Conservation (phyloP, 2,329 filamentous ascomycete genomes). For the Teratosphaeriaceae sp. region DNA sequence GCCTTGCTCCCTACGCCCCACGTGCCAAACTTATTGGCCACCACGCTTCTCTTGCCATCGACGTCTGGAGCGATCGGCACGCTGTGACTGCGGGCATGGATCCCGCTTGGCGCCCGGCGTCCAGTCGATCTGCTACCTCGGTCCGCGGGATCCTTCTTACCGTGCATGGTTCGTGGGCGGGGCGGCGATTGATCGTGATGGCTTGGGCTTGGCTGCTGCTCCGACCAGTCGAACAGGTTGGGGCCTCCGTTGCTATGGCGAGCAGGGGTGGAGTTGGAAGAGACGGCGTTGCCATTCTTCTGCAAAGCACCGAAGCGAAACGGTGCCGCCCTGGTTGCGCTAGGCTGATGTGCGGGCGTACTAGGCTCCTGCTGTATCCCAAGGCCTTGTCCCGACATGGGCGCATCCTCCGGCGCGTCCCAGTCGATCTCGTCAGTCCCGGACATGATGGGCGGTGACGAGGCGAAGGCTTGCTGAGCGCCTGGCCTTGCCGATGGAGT, state of each 20-base stretch:
- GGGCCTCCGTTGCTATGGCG: conserved; percentile 35
- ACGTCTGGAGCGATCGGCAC: conserved; percentile 64
- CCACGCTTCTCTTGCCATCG: conserved; percentile 48
- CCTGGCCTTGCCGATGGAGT: conserved; percentile 32
- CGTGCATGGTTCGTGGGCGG: conserved; percentile 68
- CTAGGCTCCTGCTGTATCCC: conserved; percentile 28
- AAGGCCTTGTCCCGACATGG: conserved; percentile 23
- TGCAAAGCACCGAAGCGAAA: conserved; percentile 19
- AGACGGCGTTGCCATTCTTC: conserved; percentile 22
- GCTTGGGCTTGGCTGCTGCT: conserved; percentile 58
- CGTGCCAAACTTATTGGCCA: conserved; percentile 67
- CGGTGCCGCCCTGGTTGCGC: conserved; percentile 7
- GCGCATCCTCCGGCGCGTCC: conserved; percentile 30
- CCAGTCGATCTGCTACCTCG: conserved; percentile 62
- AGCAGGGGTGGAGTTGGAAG: conserved; percentile 31
- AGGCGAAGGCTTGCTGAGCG: conserved; percentile 29
- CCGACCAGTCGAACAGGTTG: conserved; percentile 65
- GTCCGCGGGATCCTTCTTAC: conserved; percentile 64
- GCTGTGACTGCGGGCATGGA: conserved; percentile 73
- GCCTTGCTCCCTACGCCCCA: conserved; percentile 76
- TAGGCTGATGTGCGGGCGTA: conserved; percentile 12
- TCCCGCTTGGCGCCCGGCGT: conserved; percentile 60
- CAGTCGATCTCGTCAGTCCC: conserved; percentile 29
- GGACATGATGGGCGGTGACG: conserved; percentile 38
- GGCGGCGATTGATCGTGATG: conserved; percentile 53